These are phyloP conservation scores for Aureobasidium musti DNA, from an alignment of 2,329 filamentous ascomycete genomes.

Conservation along the genomic window DNA sequence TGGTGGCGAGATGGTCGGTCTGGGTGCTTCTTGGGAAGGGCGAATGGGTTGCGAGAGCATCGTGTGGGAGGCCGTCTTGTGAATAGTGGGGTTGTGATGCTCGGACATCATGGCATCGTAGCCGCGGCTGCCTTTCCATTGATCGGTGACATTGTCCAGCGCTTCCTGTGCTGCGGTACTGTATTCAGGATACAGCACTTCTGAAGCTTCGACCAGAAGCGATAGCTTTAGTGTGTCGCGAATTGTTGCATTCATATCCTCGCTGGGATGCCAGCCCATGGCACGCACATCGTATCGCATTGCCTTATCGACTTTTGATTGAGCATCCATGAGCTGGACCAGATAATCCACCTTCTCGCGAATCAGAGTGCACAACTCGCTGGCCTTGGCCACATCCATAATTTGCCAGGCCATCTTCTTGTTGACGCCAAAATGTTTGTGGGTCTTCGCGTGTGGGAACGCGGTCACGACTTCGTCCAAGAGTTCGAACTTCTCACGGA, in stretches of 20 bases:
- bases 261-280: constrained; percentile 52
- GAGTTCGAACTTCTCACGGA: constrained; percentile 49
- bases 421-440: neutral
- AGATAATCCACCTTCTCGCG: constrained; percentile 49
- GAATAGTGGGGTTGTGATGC: constrained; percentile 25
- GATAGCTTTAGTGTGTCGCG: constrained; percentile 48
- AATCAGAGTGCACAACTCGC: constrained; percentile 46
- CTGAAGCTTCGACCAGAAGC: constrained; percentile 49
- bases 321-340: constrained; percentile 47
- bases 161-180: constrained; percentile 47
- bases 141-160: constrained; percentile 46
- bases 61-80: constrained; percentile 24
- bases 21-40: neutral
- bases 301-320: constrained; percentile 49
- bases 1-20: constrained; percentile 11
- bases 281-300: constrained; percentile 50
- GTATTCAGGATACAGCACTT: constrained; percentile 50
- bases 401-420: constrained; percentile 46
- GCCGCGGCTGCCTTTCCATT: constrained; percentile 28
- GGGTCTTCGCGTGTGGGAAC: constrained; percentile 16
- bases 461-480: constrained; percentile 44
- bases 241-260: constrained; percentile 38
- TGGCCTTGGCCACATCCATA: constrained; percentile 46
- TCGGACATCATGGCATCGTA: constrained; percentile 18
- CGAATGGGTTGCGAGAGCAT: constrained; percentile 20